Evolutionary conservation across 768 basidiomycete species (phyloP).

Genomic region (Omphalotus guepiniiformis): DNA sequence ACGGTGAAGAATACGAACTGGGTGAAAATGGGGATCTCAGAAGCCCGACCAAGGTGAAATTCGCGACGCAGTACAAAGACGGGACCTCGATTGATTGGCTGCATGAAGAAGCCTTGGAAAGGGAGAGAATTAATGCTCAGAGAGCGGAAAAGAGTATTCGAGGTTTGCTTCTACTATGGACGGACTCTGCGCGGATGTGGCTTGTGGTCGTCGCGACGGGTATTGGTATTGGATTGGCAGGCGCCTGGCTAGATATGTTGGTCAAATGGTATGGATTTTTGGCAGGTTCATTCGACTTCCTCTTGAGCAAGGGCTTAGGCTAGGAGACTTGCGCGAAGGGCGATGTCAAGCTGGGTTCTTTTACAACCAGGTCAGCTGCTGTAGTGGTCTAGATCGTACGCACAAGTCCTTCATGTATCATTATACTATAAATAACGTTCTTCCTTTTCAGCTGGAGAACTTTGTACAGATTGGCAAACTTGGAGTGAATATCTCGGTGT

Average conservation of each 20-base stretch:
- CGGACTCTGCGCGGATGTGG: constrained; percentile 61
- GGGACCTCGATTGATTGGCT: constrained; percentile 68
- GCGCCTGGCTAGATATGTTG: constrained; percentile 69
- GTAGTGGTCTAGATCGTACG: constrained; percentile 60
- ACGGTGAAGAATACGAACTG: constrained; percentile 5
- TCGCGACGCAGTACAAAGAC: constrained; percentile 41
- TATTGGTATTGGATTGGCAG: constrained; percentile 60
- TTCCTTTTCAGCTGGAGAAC: constrained; percentile 50
- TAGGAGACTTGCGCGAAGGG: constrained; percentile 67
- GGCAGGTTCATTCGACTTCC: no score
- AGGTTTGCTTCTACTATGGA: constrained; percentile 48
- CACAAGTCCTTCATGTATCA: constrained; percentile 1
- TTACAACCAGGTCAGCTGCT: constrained; percentile 69
- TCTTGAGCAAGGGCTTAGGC: constrained; percentile 32
- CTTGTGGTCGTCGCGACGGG: constrained; percentile 65
- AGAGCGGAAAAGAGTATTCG: constrained; percentile 50
- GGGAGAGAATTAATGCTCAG: constrained; percentile 47
- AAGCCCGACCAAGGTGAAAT: background rate
- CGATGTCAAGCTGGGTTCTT: constrained; percentile 65
- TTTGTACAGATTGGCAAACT: constrained; percentile 61
- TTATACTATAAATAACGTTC: background rate
- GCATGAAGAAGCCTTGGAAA: constrained; percentile 59
- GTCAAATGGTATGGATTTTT: constrained; percentile 58
- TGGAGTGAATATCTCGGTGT: constrained; percentile 62
- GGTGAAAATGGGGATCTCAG: constrained; percentile 3